Base-by-base conservation (phyloP, 1,284 basidiomycete genomes). In the Sphagnurus paluster region DNA sequence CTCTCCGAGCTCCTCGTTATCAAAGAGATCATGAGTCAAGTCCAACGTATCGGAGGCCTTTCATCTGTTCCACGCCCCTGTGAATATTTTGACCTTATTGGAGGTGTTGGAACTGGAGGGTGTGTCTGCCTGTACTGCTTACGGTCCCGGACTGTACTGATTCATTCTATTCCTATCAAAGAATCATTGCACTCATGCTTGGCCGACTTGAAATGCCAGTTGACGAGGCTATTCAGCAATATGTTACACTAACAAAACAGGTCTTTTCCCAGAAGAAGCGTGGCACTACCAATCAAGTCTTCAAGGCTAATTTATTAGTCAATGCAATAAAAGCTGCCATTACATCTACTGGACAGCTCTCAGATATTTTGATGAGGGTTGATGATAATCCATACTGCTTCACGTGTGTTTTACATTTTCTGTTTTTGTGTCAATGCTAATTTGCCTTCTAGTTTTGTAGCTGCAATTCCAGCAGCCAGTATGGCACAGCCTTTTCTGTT, bases 91-190 rank as follows among this genome's bases (percentile, higher is more conserved):
- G 42, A 37, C 29, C 20, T 44, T 13, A 44, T 44, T 36, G 42
- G 33, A 20, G 42, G 42, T 35, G 34, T 37, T 29, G 29, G 42
- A 13, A 44, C 42, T 14, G 42, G 42, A 35, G 42, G 42, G 42
- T 44, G 13, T 16, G n/a, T 37, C 10, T 21, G 13, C n/a, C n/a
- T n/a, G n/a, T n/a, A n/a, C n/a, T n/a, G n/a, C n/a, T n/a, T n/a
- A n/a, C n/a, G n/a, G n/a, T n/a, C n/a, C n/a, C n/a, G n/a, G n/a
- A n/a, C n/a, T n/a, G n/a, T n/a, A n/a, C n/a, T n/a, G n/a, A n/a
- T n/a, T n/a, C n/a, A n/a, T n/a, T n/a, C n/a, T n/a, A n/a, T n/a
- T n/a, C n/a, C n/a, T n/a, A n/a, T n/a, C n/a, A n/a, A n/a, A 44
- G 42, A 30, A 5, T 44, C 14, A 38, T 37, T 37, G 42, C 42